Evolutionary conservation across 108 stramenopile genomes (phyloP).

Genomic region (Stephanodiscus minutulus): DNA sequence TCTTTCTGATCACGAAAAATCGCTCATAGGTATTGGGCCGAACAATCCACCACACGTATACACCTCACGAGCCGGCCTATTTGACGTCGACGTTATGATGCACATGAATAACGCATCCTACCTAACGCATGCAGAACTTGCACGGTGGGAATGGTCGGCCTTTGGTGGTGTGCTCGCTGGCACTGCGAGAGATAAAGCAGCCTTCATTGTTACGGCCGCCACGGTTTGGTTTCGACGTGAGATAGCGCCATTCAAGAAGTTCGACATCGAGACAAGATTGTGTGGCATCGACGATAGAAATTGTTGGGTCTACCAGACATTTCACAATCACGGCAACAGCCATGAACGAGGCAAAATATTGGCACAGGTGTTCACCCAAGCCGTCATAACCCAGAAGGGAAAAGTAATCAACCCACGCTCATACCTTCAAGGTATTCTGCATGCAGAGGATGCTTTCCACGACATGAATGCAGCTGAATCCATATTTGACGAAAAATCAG

Average conservation of each 20-base stretch:
- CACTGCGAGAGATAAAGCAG: slow-evolving; percentile 28
- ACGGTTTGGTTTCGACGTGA: slow-evolving; percentile 67
- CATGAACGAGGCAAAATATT: slow-evolving; percentile 31
- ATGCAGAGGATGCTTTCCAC: slow-evolving; percentile 21
- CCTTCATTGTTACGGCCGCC: slow-evolving; percentile 56
- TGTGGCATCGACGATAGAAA: slow-evolving; percentile 59
- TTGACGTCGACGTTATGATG: slow-evolving; percentile 65
- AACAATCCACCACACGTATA: slow-evolving; percentile 44
- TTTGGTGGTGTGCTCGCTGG: slow-evolving; percentile 52
- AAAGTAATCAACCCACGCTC: slow-evolving; percentile 39
- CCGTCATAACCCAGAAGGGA: slow-evolving; percentile 26
- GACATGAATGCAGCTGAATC: slow-evolving; percentile 17
- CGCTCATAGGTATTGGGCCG: slow-evolving; percentile 32
- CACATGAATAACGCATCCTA: slow-evolving; percentile 83
- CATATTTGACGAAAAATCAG: slow-evolving; percentile 37
- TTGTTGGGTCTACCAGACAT: slow-evolving; percentile 71
- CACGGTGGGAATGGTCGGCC: slow-evolving; percentile 70
- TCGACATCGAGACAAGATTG: slow-evolving; percentile 61
- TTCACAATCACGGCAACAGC: slow-evolving; percentile 42
- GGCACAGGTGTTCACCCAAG: slow-evolving; percentile 42
- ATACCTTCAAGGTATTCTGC: slow-evolving; percentile 24
- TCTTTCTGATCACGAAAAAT: slow-evolving; percentile 32
- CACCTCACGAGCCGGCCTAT: slow-evolving; percentile 59
- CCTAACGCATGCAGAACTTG: slow-evolving; percentile 70
- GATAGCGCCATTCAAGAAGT: slow-evolving; percentile 57